These are phyloP conservation scores for Lavandula angustifolia DNA, from an alignment of 257 asterid genomes.

Conservation along the genomic window DNA sequence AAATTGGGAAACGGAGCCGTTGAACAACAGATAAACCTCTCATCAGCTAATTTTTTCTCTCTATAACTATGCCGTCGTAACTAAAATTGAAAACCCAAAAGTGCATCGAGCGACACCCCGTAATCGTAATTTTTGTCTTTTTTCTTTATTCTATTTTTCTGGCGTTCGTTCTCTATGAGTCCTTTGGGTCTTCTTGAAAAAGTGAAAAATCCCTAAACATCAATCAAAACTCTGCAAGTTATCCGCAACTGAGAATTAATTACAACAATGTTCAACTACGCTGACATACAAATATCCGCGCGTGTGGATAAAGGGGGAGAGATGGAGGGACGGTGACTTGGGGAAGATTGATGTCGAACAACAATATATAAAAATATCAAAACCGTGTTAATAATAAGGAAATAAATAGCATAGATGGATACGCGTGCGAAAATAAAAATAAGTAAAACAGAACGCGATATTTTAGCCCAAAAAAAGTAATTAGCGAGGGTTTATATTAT, in stretches of 20 bases:
- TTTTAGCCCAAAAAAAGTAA: no score
- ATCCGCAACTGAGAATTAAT: conserved; percentile 24
- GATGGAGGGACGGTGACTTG: conserved; percentile 33
- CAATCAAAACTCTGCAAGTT: conserved; percentile 33
- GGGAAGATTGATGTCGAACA: conserved; percentile 19
- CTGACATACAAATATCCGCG: not conserved
- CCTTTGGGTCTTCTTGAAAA: conserved; percentile 38
- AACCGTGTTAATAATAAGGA: not conserved
- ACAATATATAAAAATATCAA: not conserved
- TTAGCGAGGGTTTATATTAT: no score
- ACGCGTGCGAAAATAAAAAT: no score
- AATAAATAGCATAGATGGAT: not conserved
- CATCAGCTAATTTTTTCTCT: conserved; percentile 24
- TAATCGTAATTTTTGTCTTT: conserved; percentile 10
- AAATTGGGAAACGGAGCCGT: conserved; percentile 27
- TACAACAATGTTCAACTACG: not conserved
- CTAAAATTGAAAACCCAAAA: conserved; percentile 31
- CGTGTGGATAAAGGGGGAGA: not conserved
- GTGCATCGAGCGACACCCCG: conserved; percentile 34
- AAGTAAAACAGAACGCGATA: no score
- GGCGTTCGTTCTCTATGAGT: conserved; percentile 36
- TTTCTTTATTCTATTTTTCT: conserved; percentile 2
- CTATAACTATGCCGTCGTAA: conserved; percentile 22
- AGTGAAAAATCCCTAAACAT: conserved; percentile 43
- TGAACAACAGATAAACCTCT: conserved; percentile 32